Percentiles rank a stretch among this genome's conserved stretches.
These are phyloP conservation scores for Diplocarpon rosae DNA, from an alignment of 2,329 filamentous ascomycete species.

Conservation along the genomic window DNA sequence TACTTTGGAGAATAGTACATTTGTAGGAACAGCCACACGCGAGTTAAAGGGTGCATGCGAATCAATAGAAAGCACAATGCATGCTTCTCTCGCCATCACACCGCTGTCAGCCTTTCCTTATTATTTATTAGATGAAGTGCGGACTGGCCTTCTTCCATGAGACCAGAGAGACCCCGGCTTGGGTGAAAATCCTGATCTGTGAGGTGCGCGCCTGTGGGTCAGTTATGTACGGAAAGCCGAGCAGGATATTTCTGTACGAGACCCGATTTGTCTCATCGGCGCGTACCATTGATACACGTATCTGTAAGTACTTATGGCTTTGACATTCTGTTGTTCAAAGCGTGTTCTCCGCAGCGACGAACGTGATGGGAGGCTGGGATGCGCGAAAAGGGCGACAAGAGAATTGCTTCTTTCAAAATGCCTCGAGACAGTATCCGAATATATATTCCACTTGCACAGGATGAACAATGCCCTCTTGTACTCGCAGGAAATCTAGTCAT, in stretches of 20 bases:
- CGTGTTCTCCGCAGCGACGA: conserved; percentile 5
- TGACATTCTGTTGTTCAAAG: background rate
- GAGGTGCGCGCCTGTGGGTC: background rate
- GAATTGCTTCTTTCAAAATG: too few relatives aligned
- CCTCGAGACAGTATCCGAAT: too few relatives aligned
- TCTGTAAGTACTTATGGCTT: background rate
- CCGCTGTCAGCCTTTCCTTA: too few relatives aligned
- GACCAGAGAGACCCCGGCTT: background rate
- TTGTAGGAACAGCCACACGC: too few relatives aligned
- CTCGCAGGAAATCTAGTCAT: too few relatives aligned
- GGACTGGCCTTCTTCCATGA: background rate
- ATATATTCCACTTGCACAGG: too few relatives aligned
- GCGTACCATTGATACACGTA: conserved; percentile 7
- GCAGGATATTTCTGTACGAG: conserved; percentile 3
- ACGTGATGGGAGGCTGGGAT: conserved; percentile 15
- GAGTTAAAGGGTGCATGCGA: too few relatives aligned
- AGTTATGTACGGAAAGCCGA: background rate
- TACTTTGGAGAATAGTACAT: too few relatives aligned
- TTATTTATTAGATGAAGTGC: too few relatives aligned
- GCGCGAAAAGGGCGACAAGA: background rate
- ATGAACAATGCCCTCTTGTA: too few relatives aligned
- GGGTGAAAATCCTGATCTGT: background rate
- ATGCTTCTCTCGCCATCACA: too few relatives aligned
- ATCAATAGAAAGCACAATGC: too few relatives aligned
- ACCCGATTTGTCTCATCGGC: conserved; percentile 18